Conservation (phyloP, 345 rosid species). For the Salix arbutifolia region DNA sequence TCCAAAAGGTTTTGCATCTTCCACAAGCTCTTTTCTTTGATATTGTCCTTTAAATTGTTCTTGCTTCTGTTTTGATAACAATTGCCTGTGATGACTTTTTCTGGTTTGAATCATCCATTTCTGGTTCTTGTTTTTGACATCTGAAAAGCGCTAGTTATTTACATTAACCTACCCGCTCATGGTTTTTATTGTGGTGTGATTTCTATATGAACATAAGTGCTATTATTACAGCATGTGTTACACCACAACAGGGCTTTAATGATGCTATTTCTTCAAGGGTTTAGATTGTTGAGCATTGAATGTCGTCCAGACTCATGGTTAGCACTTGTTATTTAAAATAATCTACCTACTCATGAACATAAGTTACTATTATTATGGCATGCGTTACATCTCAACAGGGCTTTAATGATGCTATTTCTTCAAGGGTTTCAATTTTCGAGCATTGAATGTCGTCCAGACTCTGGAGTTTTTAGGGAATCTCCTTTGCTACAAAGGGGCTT, state of each 20-base stretch:
- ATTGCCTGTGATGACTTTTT: background rate
- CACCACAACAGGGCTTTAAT: background rate
- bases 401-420: background rate
- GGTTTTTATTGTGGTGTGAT: background rate
- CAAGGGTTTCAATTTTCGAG: background rate
- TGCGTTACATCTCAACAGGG: background rate
- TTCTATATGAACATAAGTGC: background rate
- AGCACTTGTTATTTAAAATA: background rate
- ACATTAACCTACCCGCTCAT: background rate
- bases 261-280: background rate
- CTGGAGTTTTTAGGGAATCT: background rate
- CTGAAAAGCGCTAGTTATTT: background rate
- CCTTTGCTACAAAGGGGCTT: background rate
- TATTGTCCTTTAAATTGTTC: background rate
- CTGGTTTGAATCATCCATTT: background rate
- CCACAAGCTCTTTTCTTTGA: background rate
- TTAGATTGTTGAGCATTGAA: background rate
- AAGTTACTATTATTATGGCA: background rate
- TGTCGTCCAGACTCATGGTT: background rate
- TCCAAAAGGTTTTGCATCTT: constrained; percentile 50
- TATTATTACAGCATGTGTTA: background rate
- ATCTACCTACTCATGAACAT: background rate
- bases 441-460: background rate
- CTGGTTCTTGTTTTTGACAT: background rate
- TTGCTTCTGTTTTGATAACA: background rate